These are phyloP conservation scores for Dryas integrifolia DNA, from an alignment of 331 rosid species.

Conservation along the genomic window DNA sequence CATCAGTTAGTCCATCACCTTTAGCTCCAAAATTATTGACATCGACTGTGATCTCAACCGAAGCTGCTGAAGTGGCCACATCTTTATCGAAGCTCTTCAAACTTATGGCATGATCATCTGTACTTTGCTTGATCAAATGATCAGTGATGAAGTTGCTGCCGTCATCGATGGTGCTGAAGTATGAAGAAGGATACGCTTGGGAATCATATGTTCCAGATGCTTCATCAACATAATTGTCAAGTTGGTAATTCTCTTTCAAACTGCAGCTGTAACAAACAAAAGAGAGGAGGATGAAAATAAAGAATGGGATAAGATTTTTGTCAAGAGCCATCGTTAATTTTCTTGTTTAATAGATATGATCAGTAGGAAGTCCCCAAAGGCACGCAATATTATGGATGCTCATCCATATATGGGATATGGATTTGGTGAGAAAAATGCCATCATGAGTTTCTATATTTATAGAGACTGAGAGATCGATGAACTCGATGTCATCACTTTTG, in stretches of 20 bases:
- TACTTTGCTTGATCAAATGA: conserved; percentile 33
- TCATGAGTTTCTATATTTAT: not conserved
- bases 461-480: not conserved
- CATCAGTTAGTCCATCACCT: conserved; percentile 53
- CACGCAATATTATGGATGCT: not conserved
- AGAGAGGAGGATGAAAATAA: conserved; percentile 24
- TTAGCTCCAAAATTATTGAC: conserved; percentile 65
- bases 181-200: conserved; percentile 24
- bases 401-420: not conserved
- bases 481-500: not conserved
- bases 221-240: conserved; percentile 19
- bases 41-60: conserved; percentile 28
- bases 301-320: conserved; percentile 22
- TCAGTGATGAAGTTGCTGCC: conserved; percentile 22
- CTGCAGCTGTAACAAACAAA: conserved; percentile 20
- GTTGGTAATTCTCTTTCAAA: conserved; percentile 36
- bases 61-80: conserved; percentile 11
- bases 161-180: conserved; percentile 26
- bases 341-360: not conserved
- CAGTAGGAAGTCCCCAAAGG: no score
- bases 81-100: conserved; percentile 20
- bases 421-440: not conserved
- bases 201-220: conserved; percentile 19
- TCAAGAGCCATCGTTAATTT: conserved; percentile 35
- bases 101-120: conserved; percentile 11